Evolutionary conservation across 75 land plant species (phyloP).

Genomic region (Chamaecyparis obtusa): DNA sequence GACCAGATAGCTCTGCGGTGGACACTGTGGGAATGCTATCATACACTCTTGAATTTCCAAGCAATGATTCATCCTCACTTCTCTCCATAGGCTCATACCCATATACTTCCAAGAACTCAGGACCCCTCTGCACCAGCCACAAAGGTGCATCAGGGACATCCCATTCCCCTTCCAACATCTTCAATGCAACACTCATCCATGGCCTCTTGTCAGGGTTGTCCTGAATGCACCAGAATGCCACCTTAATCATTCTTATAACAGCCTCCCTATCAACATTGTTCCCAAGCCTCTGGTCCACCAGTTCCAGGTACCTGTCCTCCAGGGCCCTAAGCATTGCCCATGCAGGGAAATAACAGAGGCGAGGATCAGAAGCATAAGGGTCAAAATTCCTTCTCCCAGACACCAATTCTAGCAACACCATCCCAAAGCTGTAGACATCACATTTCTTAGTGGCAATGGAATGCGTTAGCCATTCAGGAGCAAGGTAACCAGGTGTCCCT

Average conservation of each 20-base stretch:
- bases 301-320: slow-evolving; percentile 15
- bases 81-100: not conserved
- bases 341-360: slow-evolving; percentile 6
- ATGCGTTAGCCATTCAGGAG: slow-evolving; percentile 28
- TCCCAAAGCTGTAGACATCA: slow-evolving; percentile 47
- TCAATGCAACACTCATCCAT: slow-evolving; percentile 30
- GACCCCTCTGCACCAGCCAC: not conserved
- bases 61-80: not conserved
- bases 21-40: not conserved
- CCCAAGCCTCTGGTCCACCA: slow-evolving; percentile 1
- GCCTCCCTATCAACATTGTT: slow-evolving; percentile 5
- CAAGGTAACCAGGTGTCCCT: slow-evolving; percentile 44
- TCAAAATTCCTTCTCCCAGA: slow-evolving; percentile 27
- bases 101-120: slow-evolving; percentile 6
- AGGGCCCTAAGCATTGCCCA: slow-evolving; percentile 12
- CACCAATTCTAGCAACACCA: slow-evolving; percentile 29
- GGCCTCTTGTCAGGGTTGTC: slow-evolving; percentile 27
- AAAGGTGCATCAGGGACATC: not conserved
- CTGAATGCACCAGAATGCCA: slow-evolving; percentile 38
- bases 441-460: slow-evolving; percentile 17
- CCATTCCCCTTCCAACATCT: slow-evolving; percentile 29
- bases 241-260: slow-evolving; percentile 17
- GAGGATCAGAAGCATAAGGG: slow-evolving; percentile 12
- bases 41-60: not conserved
- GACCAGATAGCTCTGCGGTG: not conserved